phyloP scores from a whole-genome alignment of 257 asterid species.

The Nyctanthes arbortristis region DNA sequence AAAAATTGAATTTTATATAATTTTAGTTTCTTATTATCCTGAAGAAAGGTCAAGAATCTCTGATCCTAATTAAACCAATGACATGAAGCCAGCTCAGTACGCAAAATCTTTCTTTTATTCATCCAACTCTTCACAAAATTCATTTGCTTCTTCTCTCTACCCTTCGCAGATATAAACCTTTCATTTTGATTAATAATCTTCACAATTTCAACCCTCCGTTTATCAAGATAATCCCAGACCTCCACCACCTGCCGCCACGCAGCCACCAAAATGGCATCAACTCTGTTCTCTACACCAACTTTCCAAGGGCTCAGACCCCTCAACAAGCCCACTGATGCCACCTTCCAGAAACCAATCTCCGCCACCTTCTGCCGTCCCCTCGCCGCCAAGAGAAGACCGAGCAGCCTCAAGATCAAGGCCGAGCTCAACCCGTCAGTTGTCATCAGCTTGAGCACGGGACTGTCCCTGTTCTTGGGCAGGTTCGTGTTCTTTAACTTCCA shows the following conservation, averaged over 20 bases:
- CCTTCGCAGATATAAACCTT: constrained; percentile 30
- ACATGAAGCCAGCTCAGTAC: constrained; percentile 45
- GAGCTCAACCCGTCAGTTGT: constrained; percentile 79
- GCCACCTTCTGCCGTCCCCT: constrained; percentile 41
- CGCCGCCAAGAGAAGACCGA: constrained; percentile 29
- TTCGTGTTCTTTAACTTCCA: constrained; percentile 96
- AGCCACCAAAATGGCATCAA: constrained; percentile 58
- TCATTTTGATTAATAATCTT: constrained; percentile 5
- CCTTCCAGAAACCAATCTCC: constrained; percentile 28
- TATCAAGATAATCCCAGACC: not conserved
- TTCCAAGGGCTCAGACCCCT: constrained; percentile 88
- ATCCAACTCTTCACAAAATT: constrained; percentile 59
- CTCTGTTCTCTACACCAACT: constrained; percentile 70
- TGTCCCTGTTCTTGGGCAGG: constrained; percentile 82
- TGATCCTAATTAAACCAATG: constrained; percentile 69
- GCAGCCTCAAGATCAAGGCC: constrained; percentile 42
- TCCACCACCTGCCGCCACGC: not conserved
- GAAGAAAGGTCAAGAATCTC: constrained; percentile 22
- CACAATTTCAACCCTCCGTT: constrained; percentile 13
- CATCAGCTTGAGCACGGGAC: constrained; percentile 90
- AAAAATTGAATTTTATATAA: too few species aligned
- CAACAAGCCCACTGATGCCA: constrained; percentile 62
- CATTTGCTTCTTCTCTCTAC: constrained; percentile 17
- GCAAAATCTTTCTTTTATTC: constrained; percentile 46
- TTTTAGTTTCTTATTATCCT: not conserved